These are phyloP conservation scores for Colletotrichum zoysiae DNA, from an alignment of 2,329 filamentous ascomycete species.

Conservation along the genomic window DNA sequence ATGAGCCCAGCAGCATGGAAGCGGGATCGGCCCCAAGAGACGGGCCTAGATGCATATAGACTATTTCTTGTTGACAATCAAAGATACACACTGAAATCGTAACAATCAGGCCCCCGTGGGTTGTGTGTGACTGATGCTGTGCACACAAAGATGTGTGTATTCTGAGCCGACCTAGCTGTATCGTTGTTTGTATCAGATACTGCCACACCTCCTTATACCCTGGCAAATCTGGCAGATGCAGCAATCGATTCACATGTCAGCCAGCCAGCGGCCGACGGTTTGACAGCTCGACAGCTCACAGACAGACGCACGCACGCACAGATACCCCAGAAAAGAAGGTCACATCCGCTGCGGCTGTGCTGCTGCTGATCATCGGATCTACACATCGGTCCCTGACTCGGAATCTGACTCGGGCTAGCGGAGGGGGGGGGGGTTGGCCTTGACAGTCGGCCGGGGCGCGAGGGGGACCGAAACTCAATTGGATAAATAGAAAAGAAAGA, in stretches of 20 bases:
- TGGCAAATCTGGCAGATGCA: not conserved
- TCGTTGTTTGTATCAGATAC: no score
- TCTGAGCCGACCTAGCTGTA: no score
- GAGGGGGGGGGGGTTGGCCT: no score
- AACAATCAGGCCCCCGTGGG: not conserved
- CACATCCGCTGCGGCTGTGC: conserved; percentile 1
- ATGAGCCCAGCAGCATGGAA: conserved; percentile 30
- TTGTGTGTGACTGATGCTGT: not conserved
- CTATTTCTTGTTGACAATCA: conserved; percentile 5
- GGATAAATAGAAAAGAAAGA: no score
- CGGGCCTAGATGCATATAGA: conserved; percentile 38
- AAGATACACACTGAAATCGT: not conserved
- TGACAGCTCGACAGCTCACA: not conserved
- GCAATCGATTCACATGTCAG: not conserved
- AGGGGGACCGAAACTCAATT: no score
- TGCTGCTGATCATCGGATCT: conserved; percentile 25
- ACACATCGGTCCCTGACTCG: conserved; percentile 9
- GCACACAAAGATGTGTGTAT: not conserved
- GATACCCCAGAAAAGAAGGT: conserved; percentile 30
- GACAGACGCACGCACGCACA: not conserved
- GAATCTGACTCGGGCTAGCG: no score
- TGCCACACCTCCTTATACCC: no score
- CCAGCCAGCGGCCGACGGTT: not conserved
- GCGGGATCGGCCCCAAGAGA: conserved; percentile 37
- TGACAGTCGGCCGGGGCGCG: no score